Evolutionary conservation across 2,329 filamentous ascomycete genomes (phyloP), one percentile per base, ranked within the genome.

Genomic region (Colletotrichum sojae): DNA sequence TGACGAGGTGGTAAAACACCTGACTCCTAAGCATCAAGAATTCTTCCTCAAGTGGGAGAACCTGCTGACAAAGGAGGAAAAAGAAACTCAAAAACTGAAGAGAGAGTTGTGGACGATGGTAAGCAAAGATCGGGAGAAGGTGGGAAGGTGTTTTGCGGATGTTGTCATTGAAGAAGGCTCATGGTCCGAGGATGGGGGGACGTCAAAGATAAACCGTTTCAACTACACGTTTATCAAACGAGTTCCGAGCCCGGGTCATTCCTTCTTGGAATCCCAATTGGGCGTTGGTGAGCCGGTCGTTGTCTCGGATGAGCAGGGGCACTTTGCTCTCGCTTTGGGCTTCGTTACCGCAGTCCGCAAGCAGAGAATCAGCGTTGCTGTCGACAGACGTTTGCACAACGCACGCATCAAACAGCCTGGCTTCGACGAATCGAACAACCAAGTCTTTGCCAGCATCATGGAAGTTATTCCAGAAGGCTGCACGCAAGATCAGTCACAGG

Each of bases 11-110:
- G 91, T 97, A 58, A 86, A 87, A 68, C 92, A 97, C 76, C 85
- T 97, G n/a, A 93, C 89, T 6, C 86, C 91, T 1, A 83, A 82
- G 0, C 93, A 98, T 76, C 89, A 90, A 73, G 88, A 90, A 0
- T 99, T 98, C 78, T 98, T 99, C 80, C 86, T 92, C 71, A 97
- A 96, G 77, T 99, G 96, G 96, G 96, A 99, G 79, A 88, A 91
- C 58, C 85, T 99, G 15, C 84, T 99, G 45, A 98, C 95, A 0
- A 96, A 96, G 77, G 96, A 99, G 82, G 96, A 99, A 78, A 94
- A 92, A 74, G 94, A 97, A 75, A 90, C 92, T 76, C 92, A 96
- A 77, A 97, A 93, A 75, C 92, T 94, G 71, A 90, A 94, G 71
- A 88, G 94, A 72, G 96, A 99, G 78, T 84, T 99, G 2, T 99